Conservation (phyloP, 2,329 filamentous ascomycete genomes). For the Alternaria dauci region DNA sequence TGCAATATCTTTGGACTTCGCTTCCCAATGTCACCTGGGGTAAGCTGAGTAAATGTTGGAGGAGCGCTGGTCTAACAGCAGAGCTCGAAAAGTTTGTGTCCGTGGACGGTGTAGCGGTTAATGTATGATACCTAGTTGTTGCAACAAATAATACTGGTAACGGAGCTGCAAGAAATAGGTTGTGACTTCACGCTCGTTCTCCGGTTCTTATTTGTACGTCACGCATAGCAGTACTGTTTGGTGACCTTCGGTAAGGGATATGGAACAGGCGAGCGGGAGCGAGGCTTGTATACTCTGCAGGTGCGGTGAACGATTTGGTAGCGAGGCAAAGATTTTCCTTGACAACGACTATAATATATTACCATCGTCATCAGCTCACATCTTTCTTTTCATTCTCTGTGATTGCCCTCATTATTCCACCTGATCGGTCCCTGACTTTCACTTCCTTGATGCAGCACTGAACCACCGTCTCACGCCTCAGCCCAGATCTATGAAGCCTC, state of each 20-base stretch:
- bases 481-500: too few species aligned
- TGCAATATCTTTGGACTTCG: not conserved
- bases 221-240: not conserved
- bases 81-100: not conserved
- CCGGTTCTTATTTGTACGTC: too few species aligned
- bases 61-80: not conserved
- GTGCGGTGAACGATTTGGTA: not conserved
- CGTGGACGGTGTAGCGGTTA: not conserved
- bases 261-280: not conserved
- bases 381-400: not conserved
- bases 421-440: not conserved
- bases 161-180: too few species aligned
- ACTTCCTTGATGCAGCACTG: not conserved
- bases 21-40: not conserved
- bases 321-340: not conserved
- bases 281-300: not conserved
- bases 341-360: not conserved
- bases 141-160: not conserved
- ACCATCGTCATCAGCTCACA: not conserved
- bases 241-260: not conserved
- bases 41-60: not conserved
- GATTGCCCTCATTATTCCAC: not conserved
- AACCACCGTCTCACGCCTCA: not conserved
- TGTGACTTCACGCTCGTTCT: too few species aligned
- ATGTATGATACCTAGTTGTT: constrained; percentile 9